A percentile compares a stretch with the other conserved stretches of the same genome.
Evolutionary conservation across 1,284 basidiomycete genomes (phyloP).

Genomic region (Sporisorium scitamineum): DNA sequence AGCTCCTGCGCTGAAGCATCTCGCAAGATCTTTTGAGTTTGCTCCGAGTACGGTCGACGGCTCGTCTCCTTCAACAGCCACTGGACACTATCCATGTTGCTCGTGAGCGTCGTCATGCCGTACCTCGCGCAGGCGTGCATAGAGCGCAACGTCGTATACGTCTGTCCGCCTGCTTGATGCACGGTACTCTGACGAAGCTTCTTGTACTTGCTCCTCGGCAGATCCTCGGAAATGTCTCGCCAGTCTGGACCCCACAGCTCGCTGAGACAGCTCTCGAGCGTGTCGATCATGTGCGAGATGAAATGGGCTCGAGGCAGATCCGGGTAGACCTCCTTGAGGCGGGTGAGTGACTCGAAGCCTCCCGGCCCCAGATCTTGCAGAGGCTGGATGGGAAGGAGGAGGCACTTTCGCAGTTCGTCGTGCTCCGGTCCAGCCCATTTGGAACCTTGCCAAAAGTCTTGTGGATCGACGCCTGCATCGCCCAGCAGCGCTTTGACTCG

Average conservation of each 20-base stretch:
- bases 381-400: conserved; percentile 31
- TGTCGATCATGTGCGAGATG: conserved; percentile 46
- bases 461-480: conserved; percentile 19
- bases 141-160: conserved; percentile 29
- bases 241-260: conserved; percentile 46
- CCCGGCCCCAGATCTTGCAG: conserved; percentile 38
- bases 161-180: conserved; percentile 38
- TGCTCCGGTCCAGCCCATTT: conserved; percentile 30
- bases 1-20: conserved; percentile 9
- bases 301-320: conserved; percentile 37
- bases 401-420: conserved; percentile 17
- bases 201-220: conserved; percentile 41
- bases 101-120: conserved; percentile 54
- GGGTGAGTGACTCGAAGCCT: conserved; percentile 21
- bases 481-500: conserved; percentile 41
- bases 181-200: conserved; percentile 34
- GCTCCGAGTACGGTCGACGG: conserved; percentile 24
- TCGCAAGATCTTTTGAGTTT: conserved; percentile 6
- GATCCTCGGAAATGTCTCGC: conserved; percentile 33
- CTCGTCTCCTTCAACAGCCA: conserved; percentile 56
- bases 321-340: conserved; percentile 31
- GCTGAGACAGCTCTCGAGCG: conserved; percentile 39
- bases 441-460: conserved; percentile 45
- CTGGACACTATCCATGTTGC: conserved; percentile 54
- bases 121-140: conserved; percentile 36